Evolutionary conservation across 345 rosid species (phyloP).

Genomic region (Dimocarpus longan): DNA sequence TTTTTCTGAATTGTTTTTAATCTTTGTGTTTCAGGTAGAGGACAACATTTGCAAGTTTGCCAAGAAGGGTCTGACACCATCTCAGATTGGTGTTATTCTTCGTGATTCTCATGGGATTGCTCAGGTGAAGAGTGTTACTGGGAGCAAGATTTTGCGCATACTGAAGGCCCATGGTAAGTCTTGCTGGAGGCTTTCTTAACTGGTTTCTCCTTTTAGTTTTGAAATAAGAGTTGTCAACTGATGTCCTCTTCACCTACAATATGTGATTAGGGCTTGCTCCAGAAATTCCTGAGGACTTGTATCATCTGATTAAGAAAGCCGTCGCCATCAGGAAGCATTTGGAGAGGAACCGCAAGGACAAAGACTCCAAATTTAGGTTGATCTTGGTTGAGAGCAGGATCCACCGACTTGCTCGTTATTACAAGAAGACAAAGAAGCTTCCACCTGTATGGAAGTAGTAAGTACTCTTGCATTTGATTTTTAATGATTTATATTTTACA

Average conservation of each 20-base stretch:
- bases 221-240: neutral
- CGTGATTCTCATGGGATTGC: constrained; percentile 75
- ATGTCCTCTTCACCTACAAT: neutral
- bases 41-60: constrained; percentile 79
- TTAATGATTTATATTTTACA: neutral
- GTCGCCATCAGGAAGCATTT: constrained; percentile 93
- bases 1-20: neutral
- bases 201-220: neutral
- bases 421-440: constrained; percentile 96
- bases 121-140: constrained; percentile 67
- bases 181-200: neutral
- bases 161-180: constrained; percentile 60
- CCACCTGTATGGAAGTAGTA: constrained; percentile 95
- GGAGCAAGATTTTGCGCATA: constrained; percentile 65
- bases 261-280: constrained; percentile 69
- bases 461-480: constrained; percentile 23
- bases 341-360: constrained; percentile 97
- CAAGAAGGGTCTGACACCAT: constrained; percentile 73
- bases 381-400: constrained; percentile 94
- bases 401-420: constrained; percentile 91
- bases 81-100: constrained; percentile 75
- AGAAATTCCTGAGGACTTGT: constrained; percentile 88
- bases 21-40: constrained; percentile 38
- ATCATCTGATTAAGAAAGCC: constrained; percentile 90
- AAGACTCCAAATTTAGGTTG: constrained; percentile 88